These are phyloP conservation scores for Hymenoscyphus repandus DNA, from an alignment of 2,329 filamentous ascomycete species.

Conservation along the genomic window DNA sequence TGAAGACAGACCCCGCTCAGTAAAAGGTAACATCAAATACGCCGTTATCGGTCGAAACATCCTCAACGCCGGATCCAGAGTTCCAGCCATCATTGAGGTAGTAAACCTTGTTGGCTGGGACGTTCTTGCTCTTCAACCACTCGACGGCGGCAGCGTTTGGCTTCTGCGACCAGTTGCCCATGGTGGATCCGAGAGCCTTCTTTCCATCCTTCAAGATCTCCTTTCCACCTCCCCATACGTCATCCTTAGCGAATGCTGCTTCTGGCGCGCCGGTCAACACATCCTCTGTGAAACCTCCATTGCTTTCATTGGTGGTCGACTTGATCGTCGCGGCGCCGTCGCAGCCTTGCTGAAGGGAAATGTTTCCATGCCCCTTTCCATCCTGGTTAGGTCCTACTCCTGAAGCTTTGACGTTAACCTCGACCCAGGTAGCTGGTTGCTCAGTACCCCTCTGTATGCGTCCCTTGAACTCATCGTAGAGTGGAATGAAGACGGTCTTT, in stretches of 20 bases:
- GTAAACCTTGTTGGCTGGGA: background rate
- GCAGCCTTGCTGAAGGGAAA: slow-evolving; percentile 35
- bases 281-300: slow-evolving; percentile 32
- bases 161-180: slow-evolving; percentile 35
- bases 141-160: slow-evolving; percentile 35
- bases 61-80: slow-evolving; percentile 31
- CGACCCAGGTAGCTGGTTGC: slow-evolving; percentile 36
- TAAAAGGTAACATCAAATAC: slow-evolving; percentile 20
- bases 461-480: slow-evolving; percentile 34
- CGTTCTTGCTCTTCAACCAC: slow-evolving; percentile 31
- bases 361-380: slow-evolving; percentile 34
- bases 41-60: slow-evolving; percentile 33
- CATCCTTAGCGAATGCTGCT: slow-evolving; percentile 31
- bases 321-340: slow-evolving; percentile 36
- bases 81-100: slow-evolving; percentile 31
- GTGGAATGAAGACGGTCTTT: slow-evolving; percentile 29
- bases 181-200: slow-evolving; percentile 32
- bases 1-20: too few relatives aligned
- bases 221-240: background rate
- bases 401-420: slow-evolving; percentile 32
- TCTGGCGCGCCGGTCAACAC: slow-evolving; percentile 31
- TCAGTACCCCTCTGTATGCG: slow-evolving; percentile 36
- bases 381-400: slow-evolving; percentile 16
- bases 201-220: slow-evolving; percentile 24
- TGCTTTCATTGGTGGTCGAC: slow-evolving; percentile 32